Evolutionary conservation across 176 grass and related monocot genomes (phyloP), one percentile per base, ranked within the genome.

Genomic region (Echinochloa phyllopogon): DNA sequence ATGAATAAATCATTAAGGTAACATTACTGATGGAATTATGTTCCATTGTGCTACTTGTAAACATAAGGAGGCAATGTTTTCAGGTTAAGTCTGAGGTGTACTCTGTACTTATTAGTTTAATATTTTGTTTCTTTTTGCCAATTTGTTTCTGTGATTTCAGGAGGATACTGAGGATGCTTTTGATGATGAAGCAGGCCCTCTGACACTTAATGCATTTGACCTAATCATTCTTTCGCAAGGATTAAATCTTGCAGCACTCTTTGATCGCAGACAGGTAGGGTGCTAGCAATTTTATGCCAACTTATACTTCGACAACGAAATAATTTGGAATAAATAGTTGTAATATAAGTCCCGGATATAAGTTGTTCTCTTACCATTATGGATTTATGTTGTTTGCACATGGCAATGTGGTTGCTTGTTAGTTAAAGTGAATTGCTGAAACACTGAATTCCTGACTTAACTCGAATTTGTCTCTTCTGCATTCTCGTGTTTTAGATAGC

Each of bases 181-280:
- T 73, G 89, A 92, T 20, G 91, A 95, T 57, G 89, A 94, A 76
- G 73, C 82, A 72, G 93, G 93, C 18, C 96, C 96, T 71, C 75
- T 98, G 71, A 92, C 82, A 83, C 93, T 98, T 58, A 98, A 95
- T 95, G 96, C 96, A n/a, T 98, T 98, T 1, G 96, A 98, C 81
- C 42, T 98, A 86, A 98, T 98, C 77, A 94, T 98, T 81, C 87
- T 98, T 20, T 93, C 96, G 5, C 85, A 94, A 87, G 96, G 96
- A 60, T 74, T 98, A 75, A 94, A 98, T 74, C 93, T 98, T 52
- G 90, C 93, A 43, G 81, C 93, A 20, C 87, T 98, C 42, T 98
- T 98, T 94, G 93, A 98, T 60, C 91, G 93, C 49, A 90, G 77
- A 87, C 89, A 98, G 89, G 96, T 92, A 87, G 33, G 64, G n/a